Percentiles rank a stretch among this genome's conserved stretches.
phyloP scores from a whole-genome alignment of 257 asterid genomes.

The Linaria vulgaris region DNA sequence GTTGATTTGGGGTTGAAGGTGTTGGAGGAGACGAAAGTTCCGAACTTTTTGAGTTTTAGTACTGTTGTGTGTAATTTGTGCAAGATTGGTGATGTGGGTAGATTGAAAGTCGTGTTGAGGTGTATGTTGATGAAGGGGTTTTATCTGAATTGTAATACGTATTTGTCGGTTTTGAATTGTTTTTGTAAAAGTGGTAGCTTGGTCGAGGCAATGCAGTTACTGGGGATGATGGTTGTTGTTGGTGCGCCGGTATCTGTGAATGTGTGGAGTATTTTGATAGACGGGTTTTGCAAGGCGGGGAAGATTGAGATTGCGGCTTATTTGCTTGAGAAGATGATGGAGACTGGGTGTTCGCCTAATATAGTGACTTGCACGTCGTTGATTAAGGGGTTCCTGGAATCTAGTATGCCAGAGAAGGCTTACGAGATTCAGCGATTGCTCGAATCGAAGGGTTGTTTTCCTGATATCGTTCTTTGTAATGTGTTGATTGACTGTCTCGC shows the following conservation, averaged over 20 bases:
- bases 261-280: conserved; percentile 63
- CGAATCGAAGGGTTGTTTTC: conserved; percentile 55
- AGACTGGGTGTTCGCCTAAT: conserved; percentile 59
- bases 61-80: conserved; percentile 66
- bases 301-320: conserved; percentile 51
- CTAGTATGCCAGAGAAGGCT: conserved; percentile 50
- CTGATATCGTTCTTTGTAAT: conserved; percentile 71
- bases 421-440: conserved; percentile 46
- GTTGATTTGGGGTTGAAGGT: conserved; percentile 53
- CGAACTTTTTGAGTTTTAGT: conserved; percentile 70
- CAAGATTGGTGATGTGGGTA: conserved; percentile 50
- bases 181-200: conserved; percentile 48
- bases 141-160: conserved; percentile 58
- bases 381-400: conserved; percentile 62
- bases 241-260: conserved; percentile 52
- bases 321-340: conserved; percentile 57
- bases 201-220: conserved; percentile 57
- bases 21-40: conserved; percentile 43
- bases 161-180: conserved; percentile 53
- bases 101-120: conserved; percentile 42
- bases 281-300: conserved; percentile 55
- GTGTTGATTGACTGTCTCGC: conserved; percentile 69
- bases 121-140: conserved; percentile 51
- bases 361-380: conserved; percentile 64
- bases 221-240: conserved; percentile 56